Evolutionary conservation across 1,139 yeast species (phyloP), one percentile per base, ranked within the genome.

Genomic region (Yamadazyma aaseri): DNA sequence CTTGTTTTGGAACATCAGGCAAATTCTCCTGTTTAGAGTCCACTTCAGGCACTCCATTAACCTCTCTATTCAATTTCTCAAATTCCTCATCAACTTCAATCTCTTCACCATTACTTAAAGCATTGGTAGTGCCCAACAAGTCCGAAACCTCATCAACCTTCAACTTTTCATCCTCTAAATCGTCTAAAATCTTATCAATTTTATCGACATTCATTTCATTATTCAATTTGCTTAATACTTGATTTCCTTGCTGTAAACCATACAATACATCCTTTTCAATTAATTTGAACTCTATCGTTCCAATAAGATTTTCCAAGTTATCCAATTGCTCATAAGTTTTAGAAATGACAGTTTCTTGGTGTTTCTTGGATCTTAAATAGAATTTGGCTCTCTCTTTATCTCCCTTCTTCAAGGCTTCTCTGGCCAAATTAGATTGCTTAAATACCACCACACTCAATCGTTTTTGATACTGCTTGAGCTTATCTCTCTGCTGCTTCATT

Each of bases 401-500:
- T 6, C 80, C 79, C 18, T 69, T 58, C n/a, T 50, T 51, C 7
- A 85, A 51, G 13, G 84, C 79, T 45, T 71, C 68, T 41, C 64
- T 67, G 9, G 92, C 92, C 10, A 83, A 59, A 28, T 64, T 66
- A 2, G 65, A 62, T 54, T 84, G 92, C 24, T 79, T 65, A 17
- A 66, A 69, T 11, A 85, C 68, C 6, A 86, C 73, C 1, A 60
- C 56, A 27, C 65, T 65, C 28, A 89, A 72, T 42, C 78, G 75
- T 36, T 71, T 73, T 46, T 86, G 90, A 46, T 87, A 85, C 54
- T 82, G 85, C 42, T 76, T 78, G 29, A 92, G 68, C 47, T 83
- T 83, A 57, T 92, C 98, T 40, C 96, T 71, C 49, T 94, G 97
- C 28, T 84, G 70, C 54, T 92, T 92, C 51, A 92, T 71, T 53